Conservation (phyloP, 1,284 basidiomycete genomes). For the Caloboletus firmus region DNA sequence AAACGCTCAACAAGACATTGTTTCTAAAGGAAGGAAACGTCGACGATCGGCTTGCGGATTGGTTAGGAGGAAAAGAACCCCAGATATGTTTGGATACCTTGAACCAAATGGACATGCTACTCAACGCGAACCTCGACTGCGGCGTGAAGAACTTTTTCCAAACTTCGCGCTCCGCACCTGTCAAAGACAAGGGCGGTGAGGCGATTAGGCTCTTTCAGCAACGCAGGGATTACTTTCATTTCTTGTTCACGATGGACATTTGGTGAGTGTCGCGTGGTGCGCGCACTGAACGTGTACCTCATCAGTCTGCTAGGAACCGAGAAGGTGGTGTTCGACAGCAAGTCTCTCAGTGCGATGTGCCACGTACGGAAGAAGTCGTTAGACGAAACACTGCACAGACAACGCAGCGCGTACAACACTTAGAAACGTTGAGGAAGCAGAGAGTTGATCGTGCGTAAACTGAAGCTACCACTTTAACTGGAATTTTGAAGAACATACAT, state of each 20-base stretch:
- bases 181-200: not conserved
- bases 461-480: not conserved
- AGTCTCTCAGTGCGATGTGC: not conserved
- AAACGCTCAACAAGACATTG: not conserved
- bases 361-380: not conserved
- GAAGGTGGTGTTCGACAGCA: not conserved
- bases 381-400: not conserved
- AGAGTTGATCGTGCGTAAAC: not conserved
- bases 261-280: not conserved
- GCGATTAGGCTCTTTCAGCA: not conserved
- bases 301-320: not conserved
- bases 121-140: not conserved
- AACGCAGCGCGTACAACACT: not conserved
- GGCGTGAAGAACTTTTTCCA: not conserved
- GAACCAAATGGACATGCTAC: conserved; percentile 3
- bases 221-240: not conserved
- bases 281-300: not conserved
- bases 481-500: not conserved
- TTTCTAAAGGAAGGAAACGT: not conserved
- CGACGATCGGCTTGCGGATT: conserved; percentile 10
- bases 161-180: not conserved
- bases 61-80: conserved; percentile 5
- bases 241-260: not conserved
- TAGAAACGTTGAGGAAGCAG: not conserved
- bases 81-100: not conserved